These are phyloP conservation scores for Liquidambar formosana DNA, from an alignment of 164 flowering plant species.

Conservation along the genomic window DNA sequence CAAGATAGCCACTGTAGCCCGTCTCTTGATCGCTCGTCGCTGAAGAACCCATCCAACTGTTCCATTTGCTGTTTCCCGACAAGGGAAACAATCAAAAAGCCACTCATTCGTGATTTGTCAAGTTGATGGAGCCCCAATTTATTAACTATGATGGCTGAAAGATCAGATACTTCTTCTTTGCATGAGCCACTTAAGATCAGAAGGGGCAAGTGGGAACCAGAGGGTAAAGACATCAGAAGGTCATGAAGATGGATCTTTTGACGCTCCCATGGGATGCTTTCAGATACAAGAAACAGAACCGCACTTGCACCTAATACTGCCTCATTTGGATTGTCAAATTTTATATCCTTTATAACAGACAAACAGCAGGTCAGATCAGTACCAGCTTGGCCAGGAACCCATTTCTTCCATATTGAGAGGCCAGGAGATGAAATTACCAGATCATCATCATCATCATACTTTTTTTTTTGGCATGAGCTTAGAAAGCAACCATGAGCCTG, in stretches of 20 bases:
- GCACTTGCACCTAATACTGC: slow-evolving; percentile 61
- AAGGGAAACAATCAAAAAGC: slow-evolving; percentile 42
- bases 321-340: slow-evolving; percentile 28
- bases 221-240: slow-evolving; percentile 54
- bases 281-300: slow-evolving; percentile 55
- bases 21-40: slow-evolving; percentile 54
- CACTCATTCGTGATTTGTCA: slow-evolving; percentile 52
- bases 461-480: slow-evolving; percentile 62
- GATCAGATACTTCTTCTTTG: slow-evolving; percentile 26
- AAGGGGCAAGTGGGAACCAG: slow-evolving; percentile 67
- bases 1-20: slow-evolving; percentile 83
- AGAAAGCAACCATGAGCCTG: slow-evolving; percentile 63
- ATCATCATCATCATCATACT: slow-evolving; percentile 36
- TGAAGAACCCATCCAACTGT: slow-evolving; percentile 48
- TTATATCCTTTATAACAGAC: slow-evolving; percentile 56
- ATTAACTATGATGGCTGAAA: slow-evolving; percentile 26
- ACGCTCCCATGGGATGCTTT: slow-evolving; percentile 51
- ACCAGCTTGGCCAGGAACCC: slow-evolving; percentile 35
- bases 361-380: slow-evolving; percentile 51
- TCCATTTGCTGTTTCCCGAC: slow-evolving; percentile 26
- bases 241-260: slow-evolving; percentile 60
- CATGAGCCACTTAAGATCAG: slow-evolving; percentile 51
- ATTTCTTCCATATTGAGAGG: slow-evolving; percentile 76
- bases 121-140: slow-evolving; percentile 52
- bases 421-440: slow-evolving; percentile 56